phyloP scores from a whole-genome alignment of 768 basidiomycete genomes.

The Lactarius akahatsu region DNA sequence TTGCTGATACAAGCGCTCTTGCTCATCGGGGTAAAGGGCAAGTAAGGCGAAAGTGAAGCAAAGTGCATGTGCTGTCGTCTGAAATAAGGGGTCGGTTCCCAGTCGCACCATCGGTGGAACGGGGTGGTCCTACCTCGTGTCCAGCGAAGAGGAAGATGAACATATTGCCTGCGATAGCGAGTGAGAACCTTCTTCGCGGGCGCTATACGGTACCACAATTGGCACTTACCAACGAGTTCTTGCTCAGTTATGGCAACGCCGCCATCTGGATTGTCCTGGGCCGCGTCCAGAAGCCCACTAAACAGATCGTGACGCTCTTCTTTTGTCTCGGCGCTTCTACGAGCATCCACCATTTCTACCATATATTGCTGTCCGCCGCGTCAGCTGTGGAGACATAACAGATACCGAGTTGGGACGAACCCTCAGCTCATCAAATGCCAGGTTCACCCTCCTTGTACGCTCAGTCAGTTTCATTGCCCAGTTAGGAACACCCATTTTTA shows the following conservation, averaged over 20 bases:
- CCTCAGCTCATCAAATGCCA: conserved; percentile 46
- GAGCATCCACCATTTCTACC: conserved; percentile 33
- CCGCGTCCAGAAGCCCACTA: conserved; percentile 31
- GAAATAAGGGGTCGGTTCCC: background rate
- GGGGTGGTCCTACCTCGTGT: conserved; percentile 32
- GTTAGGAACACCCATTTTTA: conserved; percentile 42
- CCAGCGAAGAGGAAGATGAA: conserved; percentile 40
- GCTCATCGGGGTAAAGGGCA: conserved; percentile 44
- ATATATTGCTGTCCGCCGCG: conserved; percentile 31
- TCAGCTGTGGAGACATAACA: background rate
- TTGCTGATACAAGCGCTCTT: conserved; percentile 41
- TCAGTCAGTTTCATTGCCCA: conserved; percentile 42
- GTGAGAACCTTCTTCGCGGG: background rate
- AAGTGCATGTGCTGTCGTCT: conserved; percentile 43
- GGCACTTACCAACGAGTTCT: conserved; percentile 29
- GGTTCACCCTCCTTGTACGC: conserved; percentile 34
- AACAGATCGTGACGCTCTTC: conserved; percentile 33
- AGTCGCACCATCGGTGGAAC: no score
- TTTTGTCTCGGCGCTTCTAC: conserved; percentile 21
- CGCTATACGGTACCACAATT: background rate
- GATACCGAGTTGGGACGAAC: conserved; percentile 32
- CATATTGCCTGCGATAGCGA: conserved; percentile 28
- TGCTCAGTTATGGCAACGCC: conserved; percentile 26
- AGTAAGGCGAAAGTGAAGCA: conserved; percentile 43
- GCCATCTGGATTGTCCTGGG: conserved; percentile 23